phyloP scores from a whole-genome alignment of 345 rosid genomes.

The Dovyalis caffra region DNA sequence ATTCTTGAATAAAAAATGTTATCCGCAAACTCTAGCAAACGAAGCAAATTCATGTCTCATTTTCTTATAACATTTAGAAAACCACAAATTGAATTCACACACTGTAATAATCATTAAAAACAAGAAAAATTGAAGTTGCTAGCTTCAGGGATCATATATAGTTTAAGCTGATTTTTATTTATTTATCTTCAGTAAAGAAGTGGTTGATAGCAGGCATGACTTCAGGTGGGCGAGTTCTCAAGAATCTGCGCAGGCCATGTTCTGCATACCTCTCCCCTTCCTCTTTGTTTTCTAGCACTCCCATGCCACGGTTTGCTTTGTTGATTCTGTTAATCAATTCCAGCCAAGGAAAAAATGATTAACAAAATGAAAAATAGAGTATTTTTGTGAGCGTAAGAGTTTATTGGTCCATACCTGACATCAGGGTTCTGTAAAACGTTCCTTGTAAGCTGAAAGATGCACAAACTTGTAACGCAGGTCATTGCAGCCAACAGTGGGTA shows the following conservation, averaged over 20 bases:
- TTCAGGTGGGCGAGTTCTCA: conserved; percentile 65
- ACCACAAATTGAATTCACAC: not conserved
- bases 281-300: conserved; percentile 56
- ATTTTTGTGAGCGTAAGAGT: not conserved
- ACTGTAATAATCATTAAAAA: not conserved
- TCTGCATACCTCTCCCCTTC: conserved; percentile 70
- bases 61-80: not conserved
- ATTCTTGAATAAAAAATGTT: not conserved
- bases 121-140: not conserved
- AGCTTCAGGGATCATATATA: not conserved
- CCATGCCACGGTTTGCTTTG: conserved; percentile 45
- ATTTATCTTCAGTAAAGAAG: conserved; percentile 57
- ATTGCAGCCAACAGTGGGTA: conserved; percentile 78
- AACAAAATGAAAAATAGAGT: too few relatives aligned
- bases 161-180: not conserved
- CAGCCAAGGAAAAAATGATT: not conserved
- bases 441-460: conserved; percentile 65
- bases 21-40: not conserved
- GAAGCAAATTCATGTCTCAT: not conserved
- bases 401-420: conserved; percentile 46
- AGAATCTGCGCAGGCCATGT: conserved; percentile 65
- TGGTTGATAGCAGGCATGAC: conserved; percentile 73
- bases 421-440: conserved; percentile 61
- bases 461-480: conserved; percentile 62
- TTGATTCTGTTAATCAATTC: conserved; percentile 39